phyloP scores from a whole-genome alignment of 2,329 filamentous ascomycete genomes.

The Arthrobotrys sphaeroides region DNA sequence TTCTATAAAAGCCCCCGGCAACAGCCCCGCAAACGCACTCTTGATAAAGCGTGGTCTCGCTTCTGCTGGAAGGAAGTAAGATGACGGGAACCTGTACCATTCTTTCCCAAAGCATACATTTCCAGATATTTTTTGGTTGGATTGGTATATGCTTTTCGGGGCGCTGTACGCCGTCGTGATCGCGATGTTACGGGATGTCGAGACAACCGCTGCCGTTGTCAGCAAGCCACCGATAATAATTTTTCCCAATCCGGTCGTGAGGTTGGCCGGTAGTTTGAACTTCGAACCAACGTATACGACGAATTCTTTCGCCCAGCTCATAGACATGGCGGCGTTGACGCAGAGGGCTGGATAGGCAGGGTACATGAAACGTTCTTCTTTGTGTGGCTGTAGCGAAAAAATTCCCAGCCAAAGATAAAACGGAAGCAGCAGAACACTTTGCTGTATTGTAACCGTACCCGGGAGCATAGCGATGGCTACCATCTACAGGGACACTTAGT shows the following conservation, averaged over 20 bases:
- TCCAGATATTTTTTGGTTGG: constrained; percentile 46
- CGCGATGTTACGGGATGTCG: constrained; percentile 76
- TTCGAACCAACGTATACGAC: not conserved
- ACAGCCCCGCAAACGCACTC: constrained; percentile 85
- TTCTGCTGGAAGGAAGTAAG: constrained; percentile 84
- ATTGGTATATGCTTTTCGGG: constrained; percentile 71
- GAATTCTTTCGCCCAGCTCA: constrained; percentile 60
- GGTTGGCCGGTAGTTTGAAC: not conserved
- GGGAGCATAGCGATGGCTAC: constrained; percentile 70
- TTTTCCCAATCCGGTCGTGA: not conserved
- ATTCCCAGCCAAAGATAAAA: constrained; percentile 96
- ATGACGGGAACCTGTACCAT: constrained; percentile 97
- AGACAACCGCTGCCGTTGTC: constrained; percentile 64
- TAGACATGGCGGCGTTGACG: constrained; percentile 83
- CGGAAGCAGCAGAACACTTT: constrained; percentile 72
- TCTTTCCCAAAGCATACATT: constrained; percentile 89
- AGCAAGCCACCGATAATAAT: constrained; percentile 21
- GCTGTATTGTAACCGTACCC: not conserved
- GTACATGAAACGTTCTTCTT: constrained; percentile 99
- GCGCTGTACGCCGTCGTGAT: constrained; percentile 84
- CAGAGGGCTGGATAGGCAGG: constrained; percentile 90
- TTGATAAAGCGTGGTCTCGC: constrained; percentile 89
- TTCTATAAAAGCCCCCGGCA: constrained; percentile 90
- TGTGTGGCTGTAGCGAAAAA: constrained; percentile 92
- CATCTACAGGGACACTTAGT: not conserved